phyloP scores from a whole-genome alignment of 495 filamentous ascomycete genomes.

The Durotheca rogersii region DNA sequence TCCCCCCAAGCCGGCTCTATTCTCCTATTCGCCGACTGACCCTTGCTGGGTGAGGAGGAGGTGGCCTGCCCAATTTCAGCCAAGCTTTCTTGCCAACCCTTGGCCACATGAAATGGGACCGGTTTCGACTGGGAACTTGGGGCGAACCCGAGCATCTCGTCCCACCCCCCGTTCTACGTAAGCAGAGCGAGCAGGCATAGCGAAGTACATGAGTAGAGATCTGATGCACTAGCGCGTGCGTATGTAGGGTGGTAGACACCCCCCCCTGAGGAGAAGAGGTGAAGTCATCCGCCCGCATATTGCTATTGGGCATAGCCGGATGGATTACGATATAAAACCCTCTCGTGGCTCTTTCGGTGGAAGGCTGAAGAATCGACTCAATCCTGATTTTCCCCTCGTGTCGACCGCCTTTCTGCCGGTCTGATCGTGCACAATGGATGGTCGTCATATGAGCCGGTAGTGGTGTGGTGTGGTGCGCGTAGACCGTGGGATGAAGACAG shows the following conservation, averaged over 20 bases:
- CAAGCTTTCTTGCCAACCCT: conserved; percentile 33
- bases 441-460: conserved; percentile 2
- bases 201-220: too few relatives aligned
- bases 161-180: too few relatives aligned
- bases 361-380: neutral
- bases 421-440: conserved; percentile 5
- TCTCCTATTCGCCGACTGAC: conserved; percentile 15
- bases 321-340: too few relatives aligned
- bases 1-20: neutral
- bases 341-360: neutral
- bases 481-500: neutral
- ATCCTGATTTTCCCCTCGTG: neutral
- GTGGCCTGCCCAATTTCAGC: conserved; percentile 18
- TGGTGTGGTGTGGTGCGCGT: neutral
- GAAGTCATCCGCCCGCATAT: neutral
- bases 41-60: conserved; percentile 16
- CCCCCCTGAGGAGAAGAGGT: too few relatives aligned
- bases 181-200: too few relatives aligned
- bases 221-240: too few relatives aligned
- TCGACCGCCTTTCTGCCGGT: neutral
- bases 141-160: conserved; percentile 21
- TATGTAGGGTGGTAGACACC: too few relatives aligned
- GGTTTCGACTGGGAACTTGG: conserved; percentile 15
- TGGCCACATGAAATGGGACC: conserved; percentile 17
- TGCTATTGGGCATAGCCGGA: too few relatives aligned